These are phyloP conservation scores for Hypomyces rosellus DNA, from an alignment of 2,329 filamentous ascomycete genomes.

Conservation along the genomic window DNA sequence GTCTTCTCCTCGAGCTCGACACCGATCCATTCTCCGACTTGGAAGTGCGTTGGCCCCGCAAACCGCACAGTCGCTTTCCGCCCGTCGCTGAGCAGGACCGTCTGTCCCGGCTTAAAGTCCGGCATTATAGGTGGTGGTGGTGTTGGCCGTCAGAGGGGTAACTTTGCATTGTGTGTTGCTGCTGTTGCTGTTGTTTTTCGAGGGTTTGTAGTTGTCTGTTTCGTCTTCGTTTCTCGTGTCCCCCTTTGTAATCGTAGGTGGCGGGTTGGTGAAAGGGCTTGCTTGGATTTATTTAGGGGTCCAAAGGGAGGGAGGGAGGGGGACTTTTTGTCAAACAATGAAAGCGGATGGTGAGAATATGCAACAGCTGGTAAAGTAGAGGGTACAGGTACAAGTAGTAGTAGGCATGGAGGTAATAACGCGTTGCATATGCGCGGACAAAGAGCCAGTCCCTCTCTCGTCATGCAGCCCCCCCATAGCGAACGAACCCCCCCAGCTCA, in stretches of 20 bases:
- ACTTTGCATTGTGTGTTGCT: slow-evolving; percentile 27
- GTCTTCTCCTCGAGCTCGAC: slow-evolving; percentile 75
- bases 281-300: too few species aligned
- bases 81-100: slow-evolving; percentile 72
- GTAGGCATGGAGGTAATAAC: neutral
- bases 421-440: neutral
- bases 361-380: too few species aligned
- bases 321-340: too few species aligned
- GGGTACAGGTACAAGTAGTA: too few species aligned
- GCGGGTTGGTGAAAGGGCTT: slow-evolving; percentile 1
- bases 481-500: too few species aligned
- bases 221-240: neutral
- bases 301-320: too few species aligned
- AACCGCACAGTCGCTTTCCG: slow-evolving; percentile 74
- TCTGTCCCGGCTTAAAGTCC: slow-evolving; percentile 61
- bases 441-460: neutral
- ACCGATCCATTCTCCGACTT: slow-evolving; percentile 79
- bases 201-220: neutral
- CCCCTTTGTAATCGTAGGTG: slow-evolving; percentile 1
- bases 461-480: too few species aligned
- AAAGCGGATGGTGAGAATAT: too few species aligned
- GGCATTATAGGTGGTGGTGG: slow-evolving; percentile 38
- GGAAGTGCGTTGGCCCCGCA: slow-evolving; percentile 72
- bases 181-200: neutral
- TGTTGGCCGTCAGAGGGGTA: slow-evolving; percentile 13